These are phyloP conservation scores for Fusarium denticulatum DNA, from an alignment of 2,329 filamentous ascomycete species.

Conservation along the genomic window DNA sequence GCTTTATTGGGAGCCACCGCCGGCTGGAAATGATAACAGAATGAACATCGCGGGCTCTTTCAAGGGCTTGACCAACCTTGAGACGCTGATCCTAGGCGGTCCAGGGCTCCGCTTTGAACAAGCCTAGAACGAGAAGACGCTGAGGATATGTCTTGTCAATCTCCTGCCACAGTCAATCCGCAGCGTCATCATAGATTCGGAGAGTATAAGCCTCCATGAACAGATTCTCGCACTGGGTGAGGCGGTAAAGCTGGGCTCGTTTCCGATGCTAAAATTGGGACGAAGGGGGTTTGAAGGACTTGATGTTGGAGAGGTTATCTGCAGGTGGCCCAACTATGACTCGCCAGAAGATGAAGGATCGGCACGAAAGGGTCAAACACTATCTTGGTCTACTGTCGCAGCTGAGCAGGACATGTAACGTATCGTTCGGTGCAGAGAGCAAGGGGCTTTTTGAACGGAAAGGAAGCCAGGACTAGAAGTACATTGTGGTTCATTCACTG, in stretches of 20 bases:
- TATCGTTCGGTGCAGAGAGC: not conserved
- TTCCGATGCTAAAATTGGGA: not conserved
- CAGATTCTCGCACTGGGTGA: not conserved
- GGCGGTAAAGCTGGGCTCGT: not conserved
- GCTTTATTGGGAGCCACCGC: not conserved
- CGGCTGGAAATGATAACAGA: fast-evolving
- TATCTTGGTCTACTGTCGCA: not conserved
- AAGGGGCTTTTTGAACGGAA: not conserved
- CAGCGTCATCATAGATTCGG: not conserved
- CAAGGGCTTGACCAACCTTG: not conserved
- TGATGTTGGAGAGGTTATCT: fast-evolving
- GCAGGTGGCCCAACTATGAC: not conserved
- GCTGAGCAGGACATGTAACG: not conserved
- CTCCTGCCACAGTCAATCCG: not conserved
- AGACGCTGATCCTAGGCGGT: not conserved
- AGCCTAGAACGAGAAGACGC: fast-evolving
- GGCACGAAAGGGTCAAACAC: fast-evolving
- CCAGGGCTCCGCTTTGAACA: not conserved
- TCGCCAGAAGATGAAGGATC: fast-evolving
- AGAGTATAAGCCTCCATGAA: not conserved
- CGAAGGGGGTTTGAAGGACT: fast-evolving
- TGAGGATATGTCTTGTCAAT: not conserved
- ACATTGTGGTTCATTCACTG: no score
- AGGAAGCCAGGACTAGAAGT: not conserved
- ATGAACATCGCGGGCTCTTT: not conserved